A percentile compares a stretch with the other conserved stretches of the same genome.
Evolutionary conservation across 495 filamentous ascomycete species (phyloP).

Genomic region (Mytilinidion resinicola): DNA sequence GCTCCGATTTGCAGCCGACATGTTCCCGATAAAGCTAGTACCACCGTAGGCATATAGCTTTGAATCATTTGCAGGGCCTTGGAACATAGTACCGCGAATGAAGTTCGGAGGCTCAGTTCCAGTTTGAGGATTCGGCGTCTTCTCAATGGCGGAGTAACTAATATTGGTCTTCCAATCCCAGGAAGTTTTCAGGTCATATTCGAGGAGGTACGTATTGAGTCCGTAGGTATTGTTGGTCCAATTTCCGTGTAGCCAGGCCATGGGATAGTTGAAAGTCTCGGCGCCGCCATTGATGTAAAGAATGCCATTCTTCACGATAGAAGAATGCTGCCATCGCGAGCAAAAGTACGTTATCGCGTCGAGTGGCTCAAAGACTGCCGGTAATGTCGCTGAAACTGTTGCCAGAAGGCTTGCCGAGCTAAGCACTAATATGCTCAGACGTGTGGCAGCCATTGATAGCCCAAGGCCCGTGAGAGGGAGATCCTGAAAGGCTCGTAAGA

Average conservation of each 20-base stretch:
- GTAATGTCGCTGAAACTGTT: too few species aligned
- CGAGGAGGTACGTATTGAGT: slow-evolving; percentile 35
- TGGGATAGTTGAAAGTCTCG: slow-evolving; percentile 29
- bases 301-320: slow-evolving; percentile 35
- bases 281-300: slow-evolving; percentile 40
- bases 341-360: too few species aligned
- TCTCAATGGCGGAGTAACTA: slow-evolving; percentile 32
- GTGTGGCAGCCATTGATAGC: too few species aligned
- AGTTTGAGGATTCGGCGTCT: slow-evolving; percentile 16
- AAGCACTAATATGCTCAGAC: too few species aligned
- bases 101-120: slow-evolving; percentile 31
- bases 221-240: slow-evolving; percentile 4
- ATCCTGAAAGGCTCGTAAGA: too few species aligned
- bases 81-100: slow-evolving; percentile 36
- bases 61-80: slow-evolving; percentile 24
- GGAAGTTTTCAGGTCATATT: slow-evolving; percentile 34
- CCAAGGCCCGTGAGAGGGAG: too few species aligned
- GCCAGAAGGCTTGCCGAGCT: too few species aligned
- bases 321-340: too few species aligned
- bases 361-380: too few species aligned
- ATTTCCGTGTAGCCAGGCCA: slow-evolving; percentile 1
- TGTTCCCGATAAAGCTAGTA: slow-evolving; percentile 10
- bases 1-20: neutral
- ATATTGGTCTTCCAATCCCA: slow-evolving; percentile 45
- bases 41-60: slow-evolving; percentile 19